Conservation (phyloP, 2,329 filamentous ascomycete genomes). For the Colletotrichum chrysophilum region DNA sequence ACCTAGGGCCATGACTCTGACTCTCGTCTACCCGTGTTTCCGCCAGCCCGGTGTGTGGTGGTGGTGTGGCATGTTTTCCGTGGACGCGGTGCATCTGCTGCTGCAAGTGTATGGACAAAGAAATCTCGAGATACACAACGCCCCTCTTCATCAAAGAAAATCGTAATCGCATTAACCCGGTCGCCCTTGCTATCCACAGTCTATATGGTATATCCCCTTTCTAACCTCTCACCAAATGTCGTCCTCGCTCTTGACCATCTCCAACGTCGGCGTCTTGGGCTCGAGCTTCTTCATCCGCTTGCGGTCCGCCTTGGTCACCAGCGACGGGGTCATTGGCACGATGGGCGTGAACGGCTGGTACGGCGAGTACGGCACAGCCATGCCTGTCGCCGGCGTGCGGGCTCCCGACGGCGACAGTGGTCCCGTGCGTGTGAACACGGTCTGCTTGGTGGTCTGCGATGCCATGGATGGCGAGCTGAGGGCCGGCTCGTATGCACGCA, state of each 20-base stretch:
- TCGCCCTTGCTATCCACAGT: conserved; percentile 11
- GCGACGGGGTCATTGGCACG: conserved; percentile 76
- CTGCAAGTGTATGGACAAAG: not conserved
- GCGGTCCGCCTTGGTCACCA: conserved; percentile 74
- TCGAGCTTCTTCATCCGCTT: conserved; percentile 71
- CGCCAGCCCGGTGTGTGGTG: not conserved
- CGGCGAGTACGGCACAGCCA: conserved; percentile 73
- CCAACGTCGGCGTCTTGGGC: conserved; percentile 65
- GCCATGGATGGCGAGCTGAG: conserved; percentile 54
- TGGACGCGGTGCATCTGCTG: not conserved
- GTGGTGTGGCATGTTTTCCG: not conserved
- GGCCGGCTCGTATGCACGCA: conserved; percentile 67
- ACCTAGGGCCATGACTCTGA: not conserved
- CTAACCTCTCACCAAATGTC: conserved; percentile 63
- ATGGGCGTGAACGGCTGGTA: conserved; percentile 82
- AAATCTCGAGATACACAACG: not conserved
- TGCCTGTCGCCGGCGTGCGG: conserved; percentile 67
- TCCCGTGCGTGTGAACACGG: conserved; percentile 63
- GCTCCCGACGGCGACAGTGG: conserved; percentile 62
- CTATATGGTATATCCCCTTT: conserved; percentile 20
- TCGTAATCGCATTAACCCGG: conserved; percentile 15
- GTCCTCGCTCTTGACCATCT: conserved; percentile 66
- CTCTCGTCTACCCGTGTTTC: not conserved
- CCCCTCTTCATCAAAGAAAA: not conserved
- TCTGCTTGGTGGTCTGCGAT: conserved; percentile 63